These are phyloP conservation scores for Talaromyces wortmannii DNA, from an alignment of 495 filamentous ascomycete species.

Conservation along the genomic window DNA sequence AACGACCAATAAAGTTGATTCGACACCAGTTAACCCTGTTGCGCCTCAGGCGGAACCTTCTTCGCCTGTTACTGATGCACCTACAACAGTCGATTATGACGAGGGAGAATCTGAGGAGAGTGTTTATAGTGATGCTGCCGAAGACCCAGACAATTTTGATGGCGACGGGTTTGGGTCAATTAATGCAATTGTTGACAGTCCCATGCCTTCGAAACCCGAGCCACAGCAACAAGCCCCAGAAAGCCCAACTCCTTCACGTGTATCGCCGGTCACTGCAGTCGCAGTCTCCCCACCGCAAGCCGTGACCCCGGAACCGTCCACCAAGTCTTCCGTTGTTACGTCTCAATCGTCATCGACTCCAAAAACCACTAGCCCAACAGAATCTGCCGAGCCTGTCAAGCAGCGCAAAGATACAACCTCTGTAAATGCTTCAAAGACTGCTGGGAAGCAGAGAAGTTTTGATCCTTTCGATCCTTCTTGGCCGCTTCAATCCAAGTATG, in stretches of 20 bases:
- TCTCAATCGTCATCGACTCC: too few relatives aligned
- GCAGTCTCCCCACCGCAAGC: neutral
- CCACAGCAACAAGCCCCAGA: constrained; percentile 5
- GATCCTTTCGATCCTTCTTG: neutral
- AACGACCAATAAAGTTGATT: neutral
- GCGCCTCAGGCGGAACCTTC: neutral
- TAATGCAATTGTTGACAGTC: constrained; percentile 72
- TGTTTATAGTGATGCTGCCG: constrained; percentile 84
- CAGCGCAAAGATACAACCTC: constrained; percentile 5
- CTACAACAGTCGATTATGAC: constrained; percentile 19
- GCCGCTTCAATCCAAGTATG: constrained; percentile 1
- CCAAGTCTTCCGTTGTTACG: too few relatives aligned
- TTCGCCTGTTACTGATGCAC: neutral
- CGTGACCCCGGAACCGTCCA: too few relatives aligned
- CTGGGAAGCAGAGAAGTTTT: neutral
- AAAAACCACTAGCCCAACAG: too few relatives aligned
- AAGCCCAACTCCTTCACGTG: constrained; percentile 1
- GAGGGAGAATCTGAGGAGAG: constrained; percentile 54
- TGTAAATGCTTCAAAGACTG: neutral
- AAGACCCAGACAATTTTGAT: constrained; percentile 62
- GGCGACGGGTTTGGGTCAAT: constrained; percentile 76
- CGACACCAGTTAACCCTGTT: neutral
- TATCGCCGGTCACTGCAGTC: neutral
- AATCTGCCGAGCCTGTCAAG: neutral
- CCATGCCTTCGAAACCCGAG: constrained; percentile 12